Evolutionary conservation across 305 asterid species (phyloP), one percentile per base, ranked within the genome.

Genomic region (Petunia hybrid): DNA sequence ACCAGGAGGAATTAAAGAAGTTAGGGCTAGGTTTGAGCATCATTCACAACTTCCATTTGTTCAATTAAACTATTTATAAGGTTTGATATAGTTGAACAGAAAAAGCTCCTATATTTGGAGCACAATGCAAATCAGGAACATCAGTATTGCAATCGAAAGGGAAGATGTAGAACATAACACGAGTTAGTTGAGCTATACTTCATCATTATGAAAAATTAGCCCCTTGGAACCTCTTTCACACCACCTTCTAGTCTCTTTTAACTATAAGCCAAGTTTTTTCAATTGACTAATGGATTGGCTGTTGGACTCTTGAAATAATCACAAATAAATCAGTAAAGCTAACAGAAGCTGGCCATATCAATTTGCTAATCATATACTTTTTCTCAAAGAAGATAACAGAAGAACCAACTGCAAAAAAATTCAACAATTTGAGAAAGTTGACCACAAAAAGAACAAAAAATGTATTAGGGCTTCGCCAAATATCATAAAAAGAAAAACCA

Each of bases 271-370:
- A 36, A 73, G 62, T 51, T 35, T 8, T 51, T 73, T 73, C 31
- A 36, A n/a, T 6, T 71, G 61, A 71, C 45, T 31, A 71, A 35
- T 46, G 61, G 59, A 70, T 46, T 35, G 77, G 13, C 14, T 71
- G 61, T 71, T 43, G 76, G 57, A 69, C 38, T 70, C 61, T 48
- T 48, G 77, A 71, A 57, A 71, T 48, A 71, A 46, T 35, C 10
- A 71, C 31, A 71, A 13, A 9, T 9, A 42, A 46, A 70, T 66
- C 74, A 66, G 74, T n/a, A 41, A 22, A 41, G 75, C 6, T 31
- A 48, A 46, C 12, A 12, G 31, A 71, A 71, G 61, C 16, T 46
- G 3, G 10, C 48, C 45, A 31, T 35, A 48, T 71, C 31, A 71
- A 71, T 14, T 48, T 42, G 48, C 31, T 2, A 71, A 48, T 60